Base-by-base conservation (phyloP, 2,329 filamentous ascomycete species). In the Decorospora gaudefroyi region DNA sequence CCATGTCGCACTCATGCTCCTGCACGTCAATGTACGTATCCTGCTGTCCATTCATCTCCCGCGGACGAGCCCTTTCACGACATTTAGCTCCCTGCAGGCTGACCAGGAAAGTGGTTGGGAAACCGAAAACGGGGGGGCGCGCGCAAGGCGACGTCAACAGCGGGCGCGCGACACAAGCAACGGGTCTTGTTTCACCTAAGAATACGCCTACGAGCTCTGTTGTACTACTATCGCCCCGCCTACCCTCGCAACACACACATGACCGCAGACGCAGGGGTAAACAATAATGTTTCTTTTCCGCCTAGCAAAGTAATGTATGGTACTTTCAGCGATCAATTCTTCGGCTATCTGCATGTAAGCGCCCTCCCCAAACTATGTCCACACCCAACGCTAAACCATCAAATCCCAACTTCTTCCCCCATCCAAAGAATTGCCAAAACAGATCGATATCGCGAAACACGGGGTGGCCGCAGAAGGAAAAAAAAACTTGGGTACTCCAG, bases 101-200 rank as follows among this genome's bases (percentile, higher is more conserved):
- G 51, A 59, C 53, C 45, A 60, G 56, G 44, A 60, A 43, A 46
- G 42, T 56, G 51, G 52, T 58, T 58, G 57, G 53, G 46, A 36
- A 35, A 29, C 46, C 57, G 49, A 53, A n/a, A 56, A 53, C 53
- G 53, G 49, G 59, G 42, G 33, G 47, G 28, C n/a, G n/a, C n/a
- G n/a, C n/a, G 42, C 41, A 38, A 42, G 35, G 56, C 54, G 38
- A 60, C 38, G 46, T 48, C 40, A 44, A 48, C 43, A 52, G 31
- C 42, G 43, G n/a, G 31, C 46, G 33, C 45, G 64, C 57, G 47
- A 62, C 57, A 64, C 60, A 64, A 55, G 56, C 46, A 53, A 56
- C 56, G 57, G 55, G 54, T 53, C 48, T 50, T 43, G 62, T 68
- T 67, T 64, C 62, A 65, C 57, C 53, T 54, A 50, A 46, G 46